Evolutionary conservation across 2,329 filamentous ascomycete species (phyloP).

Genomic region (Xylariales sp.): DNA sequence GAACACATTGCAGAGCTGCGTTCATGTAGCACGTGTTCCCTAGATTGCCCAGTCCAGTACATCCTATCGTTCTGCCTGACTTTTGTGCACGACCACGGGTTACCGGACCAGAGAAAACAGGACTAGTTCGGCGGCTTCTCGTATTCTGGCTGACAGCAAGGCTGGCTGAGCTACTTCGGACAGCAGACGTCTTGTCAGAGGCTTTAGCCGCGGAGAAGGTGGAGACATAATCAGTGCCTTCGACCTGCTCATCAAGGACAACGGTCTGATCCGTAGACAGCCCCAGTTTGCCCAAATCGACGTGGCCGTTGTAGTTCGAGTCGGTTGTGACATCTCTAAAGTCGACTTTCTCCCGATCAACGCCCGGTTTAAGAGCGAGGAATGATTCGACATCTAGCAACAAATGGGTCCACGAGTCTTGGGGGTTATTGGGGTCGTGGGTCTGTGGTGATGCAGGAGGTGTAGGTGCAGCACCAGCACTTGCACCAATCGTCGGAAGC

Average conservation of each 20-base stretch:
- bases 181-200: slow-evolving; percentile 31
- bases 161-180: slow-evolving; percentile 27
- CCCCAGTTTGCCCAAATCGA: slow-evolving; percentile 60
- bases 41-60: slow-evolving; percentile 80
- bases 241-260: slow-evolving; percentile 76
- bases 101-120: slow-evolving; percentile 52
- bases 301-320: slow-evolving; percentile 70
- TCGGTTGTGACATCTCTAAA: slow-evolving; percentile 68
- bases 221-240: slow-evolving; percentile 54
- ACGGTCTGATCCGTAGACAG: slow-evolving; percentile 70
- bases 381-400: slow-evolving; percentile 61
- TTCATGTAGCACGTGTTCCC: slow-evolving; percentile 99
- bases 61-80: slow-evolving; percentile 66
- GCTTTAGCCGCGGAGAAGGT: slow-evolving; percentile 33
- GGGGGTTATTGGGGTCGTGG: slow-evolving; percentile 12
- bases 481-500: slow-evolving; percentile 30
- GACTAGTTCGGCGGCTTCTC: slow-evolving; percentile 67
- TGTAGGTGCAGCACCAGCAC: slow-evolving; percentile 30
- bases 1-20: slow-evolving; percentile 89
- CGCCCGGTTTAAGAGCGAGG: slow-evolving; percentile 54
- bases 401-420: slow-evolving; percentile 38
- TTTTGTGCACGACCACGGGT: slow-evolving; percentile 69
- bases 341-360: slow-evolving; percentile 59
- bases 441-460: slow-evolving; percentile 20
- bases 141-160: slow-evolving; percentile 32